Conservation (phyloP, 148 eudicot genomes). For the Beta vulgaris region DNA sequence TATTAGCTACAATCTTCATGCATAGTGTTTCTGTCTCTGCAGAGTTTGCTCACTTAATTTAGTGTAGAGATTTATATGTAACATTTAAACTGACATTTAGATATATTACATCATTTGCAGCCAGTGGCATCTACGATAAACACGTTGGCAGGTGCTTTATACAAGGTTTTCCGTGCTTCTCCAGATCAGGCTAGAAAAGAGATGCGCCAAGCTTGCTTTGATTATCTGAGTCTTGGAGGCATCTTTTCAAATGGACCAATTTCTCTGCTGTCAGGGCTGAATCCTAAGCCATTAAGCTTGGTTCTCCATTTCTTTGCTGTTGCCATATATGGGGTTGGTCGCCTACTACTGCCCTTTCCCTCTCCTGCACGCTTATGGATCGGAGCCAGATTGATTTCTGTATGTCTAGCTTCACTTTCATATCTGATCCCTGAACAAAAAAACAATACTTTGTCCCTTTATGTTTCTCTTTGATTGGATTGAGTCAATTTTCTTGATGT, state of each 20-base stretch:
- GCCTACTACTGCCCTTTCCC: slow-evolving; percentile 72
- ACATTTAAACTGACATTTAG: not conserved
- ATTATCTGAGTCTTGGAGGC: slow-evolving; percentile 85
- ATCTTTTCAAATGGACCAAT: slow-evolving; percentile 71
- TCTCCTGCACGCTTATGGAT: slow-evolving; percentile 80
- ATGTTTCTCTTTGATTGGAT: not conserved
- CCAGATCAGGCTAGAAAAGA: slow-evolving; percentile 73
- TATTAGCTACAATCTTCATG: not conserved
- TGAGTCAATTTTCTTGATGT: not conserved
- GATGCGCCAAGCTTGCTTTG: slow-evolving; percentile 88
- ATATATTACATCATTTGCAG: slow-evolving; percentile 32
- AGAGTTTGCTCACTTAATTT: not conserved
- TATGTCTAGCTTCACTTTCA: slow-evolving; percentile 28
- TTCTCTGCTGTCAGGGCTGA: slow-evolving; percentile 72
- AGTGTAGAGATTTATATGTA: not conserved
- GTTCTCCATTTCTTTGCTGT: slow-evolving; percentile 91
- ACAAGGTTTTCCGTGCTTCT: slow-evolving; percentile 72
- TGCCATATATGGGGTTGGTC: slow-evolving; percentile 82
- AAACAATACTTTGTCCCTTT: too few relatives aligned
- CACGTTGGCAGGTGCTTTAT: slow-evolving; percentile 82
- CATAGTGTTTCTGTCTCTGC: not conserved
- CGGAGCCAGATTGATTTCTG: slow-evolving; percentile 75
- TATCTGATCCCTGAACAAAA: not conserved
- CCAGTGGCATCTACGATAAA: slow-evolving; percentile 92
- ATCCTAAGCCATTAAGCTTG: slow-evolving; percentile 79